A percentile compares a stretch with the other conserved stretches of the same genome.
Conservation (phyloP, 208 protist genomes). For the Acanthamoeba triangularis region DNA sequence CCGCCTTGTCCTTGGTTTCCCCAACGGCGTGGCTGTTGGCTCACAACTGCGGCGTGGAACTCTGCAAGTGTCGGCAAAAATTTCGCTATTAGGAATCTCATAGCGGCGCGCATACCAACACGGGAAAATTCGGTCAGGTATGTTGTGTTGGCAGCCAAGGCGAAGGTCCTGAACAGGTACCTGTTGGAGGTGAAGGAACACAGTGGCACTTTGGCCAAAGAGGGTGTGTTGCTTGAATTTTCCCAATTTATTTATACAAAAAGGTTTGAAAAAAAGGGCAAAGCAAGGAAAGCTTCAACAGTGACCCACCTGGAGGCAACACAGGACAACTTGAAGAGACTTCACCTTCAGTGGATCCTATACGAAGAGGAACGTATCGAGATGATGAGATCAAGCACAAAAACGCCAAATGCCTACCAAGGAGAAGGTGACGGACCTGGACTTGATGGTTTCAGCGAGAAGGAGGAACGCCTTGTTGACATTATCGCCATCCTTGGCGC, state of each 20-base stretch:
- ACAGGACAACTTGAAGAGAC: no score
- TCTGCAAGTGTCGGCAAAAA: background rate
- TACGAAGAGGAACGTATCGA: background rate
- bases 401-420: background rate
- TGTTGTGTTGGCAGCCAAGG: no score
- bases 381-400: background rate
- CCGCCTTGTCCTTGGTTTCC: background rate
- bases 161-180: no score
- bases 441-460: constrained; percentile 64
- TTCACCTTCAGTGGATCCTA: constrained; percentile 19
- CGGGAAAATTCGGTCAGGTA: background rate
- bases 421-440: background rate
- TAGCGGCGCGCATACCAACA: background rate
- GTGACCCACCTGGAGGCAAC: no score
- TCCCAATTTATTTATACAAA: background rate
- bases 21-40: background rate
- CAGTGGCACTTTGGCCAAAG: no score
- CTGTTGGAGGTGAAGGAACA: no score
- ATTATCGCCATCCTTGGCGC: constrained; percentile 71
- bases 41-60: background rate
- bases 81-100: background rate
- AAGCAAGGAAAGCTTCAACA: no score
- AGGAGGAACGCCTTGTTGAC: constrained; percentile 71
- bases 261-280: background rate
- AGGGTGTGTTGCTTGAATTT: no score